Evolutionary conservation across 2,329 filamentous ascomycete species (phyloP), one percentile per base, ranked within the genome.

Genomic region (Sarocladiaceae sp.): DNA sequence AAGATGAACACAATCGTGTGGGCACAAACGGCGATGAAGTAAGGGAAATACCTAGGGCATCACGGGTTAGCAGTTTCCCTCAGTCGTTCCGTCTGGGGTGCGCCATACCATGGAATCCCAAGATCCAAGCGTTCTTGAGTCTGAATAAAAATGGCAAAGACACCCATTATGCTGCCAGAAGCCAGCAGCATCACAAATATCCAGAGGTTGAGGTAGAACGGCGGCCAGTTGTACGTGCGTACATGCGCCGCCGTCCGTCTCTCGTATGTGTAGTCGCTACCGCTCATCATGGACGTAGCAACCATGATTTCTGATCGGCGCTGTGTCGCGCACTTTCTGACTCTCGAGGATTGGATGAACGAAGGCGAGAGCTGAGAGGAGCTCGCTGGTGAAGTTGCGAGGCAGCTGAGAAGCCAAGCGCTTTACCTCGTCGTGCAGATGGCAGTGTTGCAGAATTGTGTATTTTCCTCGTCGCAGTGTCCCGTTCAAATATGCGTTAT

Each of bases 1-100:
- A 81, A 63, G 54, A 93, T 83, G 70, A 87, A 92, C 54, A 80
- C 59, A 15, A 90, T 78, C 2, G 79, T 78, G 22, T 91, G 78
- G 18, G 72, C 62, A 23, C 70, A 69, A 52, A 82, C 77, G 18
- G 80, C 81, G 52, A 87, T 78, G 65, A 76, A 82, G 72, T 86
- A 87, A 8, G 83, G 73, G 57, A 87, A 86, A 66, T 86, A 86
- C 83, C 83, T 86, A 59, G 2, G 13, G 2, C 10, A 5, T 4
- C 7, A 20, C 20, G 40, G 36, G 10, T 15, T 22, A 37, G 47
- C 4, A 8, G 4, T 11, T 11, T n/a, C 22, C 13, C 15, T 35
- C 12, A 13, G 44, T 53, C 50, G 51, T 39, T 18, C 13, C 1
- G 15, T 17, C 29, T 17, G 17, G 6, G 35, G 15, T 23, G 5